Evolutionary conservation across 2,329 filamentous ascomycete genomes (phyloP).

Genomic region (Trichophyton mentagrophytes): DNA sequence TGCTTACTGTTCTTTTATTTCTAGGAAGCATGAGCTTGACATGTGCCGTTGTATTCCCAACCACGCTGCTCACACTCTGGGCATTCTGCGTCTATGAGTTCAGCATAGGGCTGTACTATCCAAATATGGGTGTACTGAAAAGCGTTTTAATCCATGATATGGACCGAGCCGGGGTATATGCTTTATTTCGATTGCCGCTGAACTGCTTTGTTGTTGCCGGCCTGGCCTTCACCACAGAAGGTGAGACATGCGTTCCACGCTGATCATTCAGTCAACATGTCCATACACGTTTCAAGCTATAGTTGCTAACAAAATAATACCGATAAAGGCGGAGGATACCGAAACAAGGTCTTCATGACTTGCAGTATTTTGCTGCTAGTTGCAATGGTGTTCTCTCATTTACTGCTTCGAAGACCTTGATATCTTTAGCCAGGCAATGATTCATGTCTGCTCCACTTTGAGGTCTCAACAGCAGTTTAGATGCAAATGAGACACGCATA

Average conservation of each 20-base stretch:
- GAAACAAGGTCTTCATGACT: constrained; percentile 21
- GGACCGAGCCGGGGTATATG: constrained; percentile 43
- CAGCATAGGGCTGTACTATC: constrained; percentile 47
- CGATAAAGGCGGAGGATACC: constrained; percentile 14
- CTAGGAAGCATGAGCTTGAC: constrained; percentile 30
- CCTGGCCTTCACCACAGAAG: constrained; percentile 36
- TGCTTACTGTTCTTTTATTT: constrained; percentile 29
- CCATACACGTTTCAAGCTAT: not conserved
- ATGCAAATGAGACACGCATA: not conserved
- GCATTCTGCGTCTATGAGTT: constrained; percentile 46
- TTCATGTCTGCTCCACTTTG: not conserved
- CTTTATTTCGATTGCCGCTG: constrained; percentile 45
- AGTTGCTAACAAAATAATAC: not conserved
- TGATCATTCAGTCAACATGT: not conserved
- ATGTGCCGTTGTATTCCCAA: constrained; percentile 29
- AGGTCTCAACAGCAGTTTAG: not conserved
- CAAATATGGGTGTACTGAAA: constrained; percentile 44
- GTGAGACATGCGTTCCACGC: constrained; percentile 12
- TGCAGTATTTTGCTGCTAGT: constrained; percentile 17
- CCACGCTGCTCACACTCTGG: constrained; percentile 39
- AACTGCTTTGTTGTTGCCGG: constrained; percentile 45
- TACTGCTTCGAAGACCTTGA: not conserved
- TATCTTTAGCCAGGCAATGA: not conserved
- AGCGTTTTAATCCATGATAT: constrained; percentile 43
- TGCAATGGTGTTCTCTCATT: constrained; percentile 6